These are phyloP conservation scores for Aspergillus clavatus DNA, from an alignment of 2,329 filamentous ascomycete species.

Conservation along the genomic window DNA sequence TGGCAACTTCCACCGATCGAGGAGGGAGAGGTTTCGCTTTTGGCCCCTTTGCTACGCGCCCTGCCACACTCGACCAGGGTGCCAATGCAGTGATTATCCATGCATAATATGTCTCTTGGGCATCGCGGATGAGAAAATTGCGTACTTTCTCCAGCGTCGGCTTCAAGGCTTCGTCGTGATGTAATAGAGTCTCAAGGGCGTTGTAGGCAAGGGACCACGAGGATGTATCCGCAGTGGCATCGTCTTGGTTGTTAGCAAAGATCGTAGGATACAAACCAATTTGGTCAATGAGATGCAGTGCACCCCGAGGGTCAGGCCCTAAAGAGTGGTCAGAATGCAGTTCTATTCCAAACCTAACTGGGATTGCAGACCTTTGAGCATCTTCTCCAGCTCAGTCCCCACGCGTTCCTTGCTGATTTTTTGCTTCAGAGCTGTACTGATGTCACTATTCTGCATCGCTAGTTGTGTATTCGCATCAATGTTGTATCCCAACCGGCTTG, in stretches of 20 bases:
- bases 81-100: slow-evolving; percentile 73
- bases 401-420: slow-evolving; percentile 94
- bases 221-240: slow-evolving; percentile 52
- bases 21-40: slow-evolving; percentile 53
- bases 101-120: slow-evolving; percentile 63
- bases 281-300: slow-evolving; percentile 37
- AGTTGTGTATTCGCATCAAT: slow-evolving; percentile 66
- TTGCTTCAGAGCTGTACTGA: slow-evolving; percentile 69
- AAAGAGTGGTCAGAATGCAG: background rate
- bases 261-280: slow-evolving; percentile 38
- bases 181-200: slow-evolving; percentile 52
- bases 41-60: slow-evolving; percentile 33
- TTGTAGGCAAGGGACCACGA: slow-evolving; percentile 63
- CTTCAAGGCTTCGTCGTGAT: slow-evolving; percentile 38
- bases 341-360: background rate
- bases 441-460: slow-evolving; percentile 74
- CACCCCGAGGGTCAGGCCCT: slow-evolving; percentile 37
- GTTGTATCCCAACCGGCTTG: slow-evolving; percentile 72
- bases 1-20: slow-evolving; percentile 58
- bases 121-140: slow-evolving; percentile 54
- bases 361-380: slow-evolving; percentile 61
- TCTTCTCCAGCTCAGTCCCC: slow-evolving; percentile 83
- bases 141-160: slow-evolving; percentile 29
- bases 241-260: slow-evolving; percentile 42
- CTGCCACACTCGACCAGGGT: slow-evolving; percentile 61